Evolutionary conservation across 2,329 filamentous ascomycete species (phyloP), one percentile per base, ranked within the genome.

Genomic region (Plectosphaerella cucumerina): DNA sequence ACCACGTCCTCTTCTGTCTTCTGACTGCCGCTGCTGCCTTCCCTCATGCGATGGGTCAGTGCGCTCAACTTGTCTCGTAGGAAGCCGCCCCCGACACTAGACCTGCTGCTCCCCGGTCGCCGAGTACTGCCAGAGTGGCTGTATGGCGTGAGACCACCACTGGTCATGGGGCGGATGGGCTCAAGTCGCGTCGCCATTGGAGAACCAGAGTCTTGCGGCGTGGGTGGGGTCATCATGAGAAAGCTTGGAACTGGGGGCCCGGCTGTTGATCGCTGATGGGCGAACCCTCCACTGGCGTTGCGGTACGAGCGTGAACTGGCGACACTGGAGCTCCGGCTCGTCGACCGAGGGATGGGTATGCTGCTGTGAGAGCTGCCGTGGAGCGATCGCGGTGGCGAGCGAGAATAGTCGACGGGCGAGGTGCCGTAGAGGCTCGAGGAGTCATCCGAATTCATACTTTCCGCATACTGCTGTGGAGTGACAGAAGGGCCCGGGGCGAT

Each of bases 331-430:
- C 77, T 77, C 47, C 78, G 70, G 58, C 79, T 82, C 18, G 67
- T 63, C 6, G 75, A 71, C 11, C 71, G 70, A 17, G 71, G 71
- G 1, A 64, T 65, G 1, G 72, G 71, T 47, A 76, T 73, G 48
- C 73, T 77, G 33, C 74, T 75, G 49, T 75, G 73, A 14, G 76
- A 73, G 52, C 68, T 72, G 50, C 74, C 73, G 31, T 72, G 71
- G 44, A 80, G 66, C 3, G 78, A 82, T 42, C 74, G 70, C 2
- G 80, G 80, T 14, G 80, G 80, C 10, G 80, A 82, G 44, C 80
- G 76, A 15, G 80, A 83, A 58, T 77, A 83, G 63, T 84, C 80
- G 1, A 82, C 70, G 2, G 76, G 74, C 22, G 77, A 79, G 15
- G 70, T 70, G 31, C 75, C 77, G 59, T 77, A 79, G 17, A 80